Conservation (phyloP, 495 filamentous ascomycete genomes). For the Hyaloscypha finlandica region DNA sequence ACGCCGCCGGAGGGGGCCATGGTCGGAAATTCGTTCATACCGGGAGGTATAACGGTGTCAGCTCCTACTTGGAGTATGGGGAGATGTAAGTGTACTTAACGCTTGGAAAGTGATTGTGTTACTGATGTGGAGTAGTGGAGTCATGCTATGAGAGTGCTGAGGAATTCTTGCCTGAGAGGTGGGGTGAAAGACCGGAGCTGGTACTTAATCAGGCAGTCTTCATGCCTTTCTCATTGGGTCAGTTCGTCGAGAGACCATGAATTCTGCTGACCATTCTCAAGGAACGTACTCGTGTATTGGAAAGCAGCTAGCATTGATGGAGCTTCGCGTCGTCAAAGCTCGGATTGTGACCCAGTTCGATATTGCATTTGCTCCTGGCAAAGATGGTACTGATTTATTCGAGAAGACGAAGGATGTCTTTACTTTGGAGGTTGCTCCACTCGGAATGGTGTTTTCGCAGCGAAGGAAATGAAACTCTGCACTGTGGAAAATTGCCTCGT, state of each 20-base stretch:
- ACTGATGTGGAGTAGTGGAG: constrained; percentile 41
- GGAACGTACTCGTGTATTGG: constrained; percentile 51
- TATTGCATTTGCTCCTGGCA: too few relatives aligned
- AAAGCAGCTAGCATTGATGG: constrained; percentile 50
- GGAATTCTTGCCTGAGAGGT: constrained; percentile 57
- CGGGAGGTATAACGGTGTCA: constrained; percentile 41
- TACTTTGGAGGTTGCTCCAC: too few relatives aligned
- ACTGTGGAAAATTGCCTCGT: too few relatives aligned
- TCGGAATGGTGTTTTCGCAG: too few relatives aligned
- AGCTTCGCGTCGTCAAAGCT: constrained; percentile 36
- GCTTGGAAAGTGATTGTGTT: constrained; percentile 10
- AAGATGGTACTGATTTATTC: too few relatives aligned
- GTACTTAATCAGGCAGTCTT: constrained; percentile 47
- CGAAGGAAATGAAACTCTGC: too few relatives aligned
- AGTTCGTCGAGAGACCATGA: not conserved
- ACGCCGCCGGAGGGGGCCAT: constrained; percentile 48
- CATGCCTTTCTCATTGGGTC: constrained; percentile 49
- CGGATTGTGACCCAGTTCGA: too few relatives aligned
- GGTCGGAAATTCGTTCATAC: constrained; percentile 49
- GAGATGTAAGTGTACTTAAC: not conserved
- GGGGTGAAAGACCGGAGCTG: constrained; percentile 44
- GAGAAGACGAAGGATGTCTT: too few relatives aligned
- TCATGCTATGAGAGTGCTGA: constrained; percentile 39
- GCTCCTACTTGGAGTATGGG: constrained; percentile 28
- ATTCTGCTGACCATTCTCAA: constrained; percentile 15